These are phyloP conservation scores for Curvularia lunata DNA, from an alignment of 2,329 filamentous ascomycete species.

Conservation along the genomic window DNA sequence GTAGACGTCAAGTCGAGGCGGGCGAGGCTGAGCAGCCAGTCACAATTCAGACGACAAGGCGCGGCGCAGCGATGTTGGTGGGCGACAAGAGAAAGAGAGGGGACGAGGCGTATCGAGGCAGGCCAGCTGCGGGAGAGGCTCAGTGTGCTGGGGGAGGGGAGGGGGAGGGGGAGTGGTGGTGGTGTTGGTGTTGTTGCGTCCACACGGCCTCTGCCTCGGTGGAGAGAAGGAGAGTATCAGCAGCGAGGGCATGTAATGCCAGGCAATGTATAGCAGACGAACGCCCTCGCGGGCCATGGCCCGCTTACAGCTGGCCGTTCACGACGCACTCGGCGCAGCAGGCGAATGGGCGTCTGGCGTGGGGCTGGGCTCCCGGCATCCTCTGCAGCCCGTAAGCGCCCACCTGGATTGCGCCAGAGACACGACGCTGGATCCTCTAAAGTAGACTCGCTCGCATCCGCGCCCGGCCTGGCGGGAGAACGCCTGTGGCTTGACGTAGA, in stretches of 20 bases:
- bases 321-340: slow-evolving; percentile 14
- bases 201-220: slow-evolving; percentile 21
- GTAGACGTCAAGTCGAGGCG: neutral
- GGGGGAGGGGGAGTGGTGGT: slow-evolving; percentile 1
- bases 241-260: slow-evolving; percentile 10
- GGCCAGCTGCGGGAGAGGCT: slow-evolving; percentile 32
- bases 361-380: slow-evolving; percentile 16
- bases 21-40: slow-evolving; percentile 32
- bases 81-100: slow-evolving; percentile 17
- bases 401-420: slow-evolving; percentile 20
- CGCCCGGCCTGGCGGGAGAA: neutral
- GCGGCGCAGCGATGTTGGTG: slow-evolving; percentile 30
- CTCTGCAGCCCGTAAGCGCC: slow-evolving; percentile 23
- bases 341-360: slow-evolving; percentile 16
- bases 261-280: slow-evolving; percentile 12
- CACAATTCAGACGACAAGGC: slow-evolving; percentile 31
- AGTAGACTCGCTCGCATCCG: neutral
- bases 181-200: slow-evolving; percentile 25
- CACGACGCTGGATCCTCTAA: slow-evolving; percentile 23
- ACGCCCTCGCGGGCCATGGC: slow-evolving; percentile 17
- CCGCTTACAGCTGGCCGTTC: slow-evolving; percentile 21
- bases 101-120: slow-evolving; percentile 27
- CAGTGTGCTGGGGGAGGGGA: slow-evolving; percentile 8
- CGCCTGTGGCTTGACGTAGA: slow-evolving; percentile 1
- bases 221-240: slow-evolving; percentile 1